phyloP scores from a whole-genome alignment of 345 rosid species.

The Melastoma malabathricum region DNA sequence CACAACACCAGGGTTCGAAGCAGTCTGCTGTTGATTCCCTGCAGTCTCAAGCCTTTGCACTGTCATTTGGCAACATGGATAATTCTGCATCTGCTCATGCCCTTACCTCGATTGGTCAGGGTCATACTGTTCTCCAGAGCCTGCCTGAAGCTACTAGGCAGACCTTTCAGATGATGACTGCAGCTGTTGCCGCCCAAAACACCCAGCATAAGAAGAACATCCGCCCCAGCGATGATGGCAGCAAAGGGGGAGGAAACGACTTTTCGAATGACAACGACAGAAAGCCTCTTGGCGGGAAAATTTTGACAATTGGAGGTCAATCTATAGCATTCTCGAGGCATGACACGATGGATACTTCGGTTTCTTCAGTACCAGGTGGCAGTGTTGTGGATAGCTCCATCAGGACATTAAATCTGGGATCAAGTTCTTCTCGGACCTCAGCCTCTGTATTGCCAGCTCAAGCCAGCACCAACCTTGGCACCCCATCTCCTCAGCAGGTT shows the following conservation, averaged over 20 bases:
- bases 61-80: constrained; percentile 66
- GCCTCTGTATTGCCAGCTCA: constrained; percentile 31
- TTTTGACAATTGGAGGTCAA: constrained; percentile 35
- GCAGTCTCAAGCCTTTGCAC: constrained; percentile 63
- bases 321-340: constrained; percentile 69
- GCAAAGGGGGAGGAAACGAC: constrained; percentile 42
- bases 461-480: constrained; percentile 14
- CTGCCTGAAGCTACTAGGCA: constrained; percentile 66
- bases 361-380: constrained; percentile 38
- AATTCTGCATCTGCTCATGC: constrained; percentile 40
- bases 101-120: constrained; percentile 33
- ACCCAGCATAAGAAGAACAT: constrained; percentile 68
- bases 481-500: constrained; percentile 14
- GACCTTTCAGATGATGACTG: constrained; percentile 40
- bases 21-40: constrained; percentile 40
- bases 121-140: constrained; percentile 62
- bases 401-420: constrained; percentile 44
- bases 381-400: constrained; percentile 68
- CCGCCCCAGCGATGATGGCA: constrained; percentile 56
- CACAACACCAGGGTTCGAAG: constrained; percentile 37
- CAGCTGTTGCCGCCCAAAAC: constrained; percentile 50
- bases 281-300: constrained; percentile 33
- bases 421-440: constrained; percentile 33
- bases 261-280: constrained; percentile 48
- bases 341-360: constrained; percentile 43